Evolutionary conservation across 345 rosid genomes (phyloP), one percentile per base, ranked within the genome.

Genomic region (Iberis pinnata): DNA sequence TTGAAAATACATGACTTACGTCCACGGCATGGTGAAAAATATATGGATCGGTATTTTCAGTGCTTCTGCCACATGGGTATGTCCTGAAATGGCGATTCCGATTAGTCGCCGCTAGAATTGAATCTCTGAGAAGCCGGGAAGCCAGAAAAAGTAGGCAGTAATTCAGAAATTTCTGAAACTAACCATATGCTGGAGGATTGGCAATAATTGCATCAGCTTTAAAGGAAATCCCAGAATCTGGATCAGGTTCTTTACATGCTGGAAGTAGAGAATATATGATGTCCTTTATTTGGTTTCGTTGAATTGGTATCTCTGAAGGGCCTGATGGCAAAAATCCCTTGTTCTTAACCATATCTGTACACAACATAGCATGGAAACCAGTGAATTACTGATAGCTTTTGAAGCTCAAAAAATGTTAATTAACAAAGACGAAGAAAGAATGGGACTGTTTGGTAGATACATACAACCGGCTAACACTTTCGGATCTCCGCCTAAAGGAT

Each of bases 11-110:
- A 71, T 75, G 70, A 88, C 99, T 88, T 88, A 93, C 99, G 97
- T 93, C 99, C 99, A 93, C 48, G 99, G 99, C 99, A 93, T 93
- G 12, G 99, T 93, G 88, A 93, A 93, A 72, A 93, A 88, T 56
- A 93, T 78, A 70, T 93, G 99, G 71, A 93, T 59, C 0, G 99
- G 97, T 70, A 93, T 48, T 76, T 73, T 82, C 11, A 93, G 76
- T 38, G 94, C 81, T 74, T 93, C 99, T 18, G 99, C 99, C 67
- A 93, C 99, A 63, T 93, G 97, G 19, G 80, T 69, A 70, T 93
- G 99, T 67, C 99, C 99, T 93, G 76, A 18, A 58, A 64, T 70
- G 59, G 32, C 26, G 60, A 60, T 39, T 42, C 5, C 22, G 39
- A 62, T 74, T 61, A 77, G 68, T 35, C 11, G 1, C 22, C 49